Evolutionary conservation across 495 filamentous ascomycete genomes (phyloP), one percentile per base, ranked within the genome.

Genomic region (Hypoxylon subgilvum): DNA sequence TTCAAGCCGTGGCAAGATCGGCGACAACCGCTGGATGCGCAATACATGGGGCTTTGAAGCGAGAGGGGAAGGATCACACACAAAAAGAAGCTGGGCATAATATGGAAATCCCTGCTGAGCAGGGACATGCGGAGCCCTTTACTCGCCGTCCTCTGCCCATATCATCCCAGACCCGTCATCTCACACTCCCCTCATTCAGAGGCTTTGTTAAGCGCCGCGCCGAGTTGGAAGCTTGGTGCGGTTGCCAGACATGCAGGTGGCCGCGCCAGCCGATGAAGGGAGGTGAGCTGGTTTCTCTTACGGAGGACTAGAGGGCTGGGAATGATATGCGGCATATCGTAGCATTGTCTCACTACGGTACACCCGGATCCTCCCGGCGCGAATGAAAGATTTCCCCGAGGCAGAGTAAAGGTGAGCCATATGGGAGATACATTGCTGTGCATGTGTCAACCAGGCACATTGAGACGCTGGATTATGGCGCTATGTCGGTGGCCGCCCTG

Each of bases 1-100:
- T 65, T 38, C 47, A 44, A 63, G 48, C 54, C 57, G 61, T 68
- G 64, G 65, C 61, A 69, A 60, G 67, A 65, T 67, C 67, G 67
- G 57, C 46, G 36, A 54, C 45, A 19, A 62, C 25, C 42, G 39
- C 47, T 53, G 23, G 55, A 53, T 43, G 19, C 54, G 54, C 55
- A 61, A 65, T 49, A 42, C 18, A 6, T 49, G 61, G 65, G 67
- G 61, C 53, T 61, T 63, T 59, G 48, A 57, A 41, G 57, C 54
- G 61, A 68, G 59, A 55, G 57, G 67, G 49, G 49, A 58, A 43
- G 58, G 67, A 69, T 69, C 61, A 67, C 65, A 62, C 61, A 57
- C 50, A 53, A 51, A 66, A 51, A 66, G 56, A 67, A 61, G 63
- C 60, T 60, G 63, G 59, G 63, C 52, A 64, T 60, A 52, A 65